These are phyloP conservation scores for Trichosporon sp. DNA, from an alignment of 1,284 basidiomycete genomes.

Conservation along the genomic window DNA sequence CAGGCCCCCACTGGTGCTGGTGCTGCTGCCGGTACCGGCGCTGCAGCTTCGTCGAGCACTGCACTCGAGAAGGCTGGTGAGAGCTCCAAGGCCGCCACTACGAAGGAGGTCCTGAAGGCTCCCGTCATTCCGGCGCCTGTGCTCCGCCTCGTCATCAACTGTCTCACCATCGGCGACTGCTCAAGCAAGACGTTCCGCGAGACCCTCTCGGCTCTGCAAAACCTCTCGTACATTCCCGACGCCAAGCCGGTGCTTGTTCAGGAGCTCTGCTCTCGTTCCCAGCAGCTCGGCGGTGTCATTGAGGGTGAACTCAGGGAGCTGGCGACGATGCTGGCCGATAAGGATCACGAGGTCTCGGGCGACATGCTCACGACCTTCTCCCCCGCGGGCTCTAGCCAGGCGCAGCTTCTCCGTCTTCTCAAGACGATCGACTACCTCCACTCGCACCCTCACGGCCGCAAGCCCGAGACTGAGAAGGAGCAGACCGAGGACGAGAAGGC, in stretches of 20 bases:
- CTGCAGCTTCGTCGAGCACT: conserved; percentile 3
- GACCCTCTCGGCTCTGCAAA: conserved; percentile 79
- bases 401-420: conserved; percentile 82
- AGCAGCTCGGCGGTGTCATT: conserved; percentile 72
- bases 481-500: conserved; percentile 58
- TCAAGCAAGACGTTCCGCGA: conserved; percentile 90
- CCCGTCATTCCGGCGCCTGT: conserved; percentile 76
- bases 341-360: conserved; percentile 57
- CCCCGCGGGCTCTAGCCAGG: conserved; percentile 82
- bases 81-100: neutral
- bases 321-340: conserved; percentile 56
- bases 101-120: conserved; percentile 43
- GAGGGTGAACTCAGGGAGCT: conserved; percentile 72
- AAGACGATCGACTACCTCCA: conserved; percentile 97
- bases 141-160: conserved; percentile 84
- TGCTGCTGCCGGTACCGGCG: neutral
- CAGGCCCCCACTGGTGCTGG: no score
- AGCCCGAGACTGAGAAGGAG: conserved; percentile 33
- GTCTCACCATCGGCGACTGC: conserved; percentile 87
- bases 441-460: conserved; percentile 51
- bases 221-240: conserved; percentile 78
- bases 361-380: conserved; percentile 71
- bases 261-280: conserved; percentile 75
- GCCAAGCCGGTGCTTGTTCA: conserved; percentile 79
- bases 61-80: conserved; percentile 1